phyloP scores from a whole-genome alignment of 1,284 basidiomycete species.

The Ceratobasidium sp. region DNA sequence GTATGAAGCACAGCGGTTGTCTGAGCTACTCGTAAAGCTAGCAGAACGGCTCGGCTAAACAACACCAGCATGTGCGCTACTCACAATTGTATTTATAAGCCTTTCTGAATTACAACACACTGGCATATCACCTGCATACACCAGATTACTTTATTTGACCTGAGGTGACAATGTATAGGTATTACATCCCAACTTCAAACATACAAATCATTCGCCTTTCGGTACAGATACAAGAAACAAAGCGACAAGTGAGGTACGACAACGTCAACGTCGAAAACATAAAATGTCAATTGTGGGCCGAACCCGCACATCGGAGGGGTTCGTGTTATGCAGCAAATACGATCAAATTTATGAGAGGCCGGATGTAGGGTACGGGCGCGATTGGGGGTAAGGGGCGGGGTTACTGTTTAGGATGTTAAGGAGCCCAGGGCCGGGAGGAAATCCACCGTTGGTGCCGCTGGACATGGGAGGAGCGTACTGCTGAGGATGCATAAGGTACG shows the following conservation, averaged over 20 bases:
- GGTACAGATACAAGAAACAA: slow-evolving; percentile 42
- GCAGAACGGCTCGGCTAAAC: slow-evolving; percentile 56
- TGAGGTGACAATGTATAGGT: slow-evolving; percentile 37
- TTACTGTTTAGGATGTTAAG: slow-evolving; percentile 18
- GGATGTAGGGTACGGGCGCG: slow-evolving; percentile 28
- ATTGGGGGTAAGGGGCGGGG: slow-evolving; percentile 11
- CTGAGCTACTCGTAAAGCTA: slow-evolving; percentile 65
- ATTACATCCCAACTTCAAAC: slow-evolving; percentile 38
- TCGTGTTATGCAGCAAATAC: neutral
- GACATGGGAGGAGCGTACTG: slow-evolving; percentile 15
- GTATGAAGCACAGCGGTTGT: slow-evolving; percentile 72
- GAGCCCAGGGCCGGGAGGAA: slow-evolving; percentile 25
- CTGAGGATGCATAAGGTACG: slow-evolving; percentile 17
- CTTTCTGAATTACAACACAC: no score
- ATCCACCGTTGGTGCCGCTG: slow-evolving; percentile 24
- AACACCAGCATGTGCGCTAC: neutral
- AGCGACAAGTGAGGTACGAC: slow-evolving; percentile 24
- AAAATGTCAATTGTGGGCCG: slow-evolving; percentile 26
- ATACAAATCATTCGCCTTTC: slow-evolving; percentile 40
- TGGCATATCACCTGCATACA: neutral
- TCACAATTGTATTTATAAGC: no score
- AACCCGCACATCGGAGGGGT: neutral
- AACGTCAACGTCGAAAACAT: slow-evolving; percentile 33
- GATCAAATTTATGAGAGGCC: slow-evolving; percentile 22
- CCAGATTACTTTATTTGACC: slow-evolving; percentile 26